Base-by-base conservation (phyloP, 768 basidiomycete species). In the Leccinum sublutescens region DNA sequence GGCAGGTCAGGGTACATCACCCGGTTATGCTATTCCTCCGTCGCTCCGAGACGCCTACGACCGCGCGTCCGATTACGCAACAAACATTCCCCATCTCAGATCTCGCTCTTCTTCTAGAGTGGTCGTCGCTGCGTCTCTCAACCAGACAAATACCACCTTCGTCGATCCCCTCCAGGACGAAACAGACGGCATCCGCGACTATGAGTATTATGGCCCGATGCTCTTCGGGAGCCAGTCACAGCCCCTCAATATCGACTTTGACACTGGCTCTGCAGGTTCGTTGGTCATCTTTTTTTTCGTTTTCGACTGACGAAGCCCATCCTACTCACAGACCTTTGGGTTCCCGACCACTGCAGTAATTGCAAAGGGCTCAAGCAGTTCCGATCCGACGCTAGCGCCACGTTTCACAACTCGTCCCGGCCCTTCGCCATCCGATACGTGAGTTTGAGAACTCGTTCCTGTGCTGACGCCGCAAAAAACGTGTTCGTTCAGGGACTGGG, bases 191-290 rank as follows among this genome's bases (percentile, higher is more conserved):
- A 58, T 58, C 27, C 62, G 78, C 47, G 82, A 85, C 58, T 60
- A 80, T 29, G 69, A 80, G 55, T 86, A 85, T 66, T 83, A 80
- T 55, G 70, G 71, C 21, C 34, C 45, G 5, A 55, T 86, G 50
- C 36, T 62, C 5, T 76, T 89, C 54, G 89, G 88, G 10, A 84
- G 84, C 17, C 81, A 81, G 1, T 63, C 73, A 1, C 86, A 88
- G 68, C 54, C 62, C 21, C 64, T 89, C 17, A 75, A 78, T 2
- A 78, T 89, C 34, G 82, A 86, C 68, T 74, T 89, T 62, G 88
- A 90, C 69, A 89, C 88, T 3, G 86, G 88, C 52, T 85, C 83
- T 7, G 64, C 68, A 19, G 68, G 68, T 70, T 34, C 9, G 61
- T 1, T 27, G 27, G 27, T 27, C 43, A 2, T 33, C 17, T 15